Conservation (phyloP, 495 filamentous ascomycete genomes). For the Cercophora newfieldiana region DNA sequence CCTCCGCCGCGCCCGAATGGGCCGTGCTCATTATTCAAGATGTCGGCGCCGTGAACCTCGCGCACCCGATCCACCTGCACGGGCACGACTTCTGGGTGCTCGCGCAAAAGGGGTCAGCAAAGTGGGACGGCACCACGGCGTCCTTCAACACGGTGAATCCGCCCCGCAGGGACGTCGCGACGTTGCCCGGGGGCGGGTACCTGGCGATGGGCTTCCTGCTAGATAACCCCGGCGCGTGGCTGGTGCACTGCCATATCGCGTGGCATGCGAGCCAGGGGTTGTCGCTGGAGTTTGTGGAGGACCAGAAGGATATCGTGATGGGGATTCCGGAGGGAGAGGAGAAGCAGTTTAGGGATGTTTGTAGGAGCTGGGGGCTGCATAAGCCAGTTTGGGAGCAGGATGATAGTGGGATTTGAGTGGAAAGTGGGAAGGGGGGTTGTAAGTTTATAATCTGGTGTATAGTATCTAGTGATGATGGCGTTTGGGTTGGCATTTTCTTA, state of each 20-base stretch:
- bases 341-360: conserved; percentile 3
- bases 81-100: conserved; percentile 29
- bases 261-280: conserved; percentile 30
- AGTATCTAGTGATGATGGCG: too few species aligned
- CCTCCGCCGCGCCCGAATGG: conserved; percentile 17
- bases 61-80: conserved; percentile 32
- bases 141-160: conserved; percentile 43
- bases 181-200: conserved; percentile 50
- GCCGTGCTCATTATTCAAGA: conserved; percentile 29
- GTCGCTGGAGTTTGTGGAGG: conserved; percentile 25
- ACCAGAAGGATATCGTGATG: conserved; percentile 7
- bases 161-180: conserved; percentile 58
- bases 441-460: too few species aligned
- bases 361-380: conserved; percentile 9
- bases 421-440: too few species aligned
- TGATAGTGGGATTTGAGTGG: conserved; percentile 24
- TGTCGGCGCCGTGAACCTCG: conserved; percentile 1
- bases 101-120: neutral
- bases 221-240: conserved; percentile 47
- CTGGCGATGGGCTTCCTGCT: conserved; percentile 57
- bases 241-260: conserved; percentile 30
- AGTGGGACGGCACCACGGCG: conserved; percentile 9
- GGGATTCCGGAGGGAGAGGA: neutral
- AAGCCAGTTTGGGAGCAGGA: conserved; percentile 19
- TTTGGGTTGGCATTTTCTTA: too few species aligned